phyloP scores from a whole-genome alignment of 768 basidiomycete species.

The Aureoboletus auriporus region DNA sequence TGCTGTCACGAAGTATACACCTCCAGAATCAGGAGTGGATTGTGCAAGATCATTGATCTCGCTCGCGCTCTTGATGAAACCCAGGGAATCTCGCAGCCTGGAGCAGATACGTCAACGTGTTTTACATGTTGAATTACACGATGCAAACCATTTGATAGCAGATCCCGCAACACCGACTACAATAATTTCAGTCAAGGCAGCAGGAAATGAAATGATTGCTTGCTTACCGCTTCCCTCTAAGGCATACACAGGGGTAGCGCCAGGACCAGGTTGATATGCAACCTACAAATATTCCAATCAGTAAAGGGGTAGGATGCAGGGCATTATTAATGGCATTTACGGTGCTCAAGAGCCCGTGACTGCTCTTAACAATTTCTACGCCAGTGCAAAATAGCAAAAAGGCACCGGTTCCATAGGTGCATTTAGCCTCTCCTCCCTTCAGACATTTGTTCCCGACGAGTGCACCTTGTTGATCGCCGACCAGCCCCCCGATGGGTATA shows the following conservation, averaged over 20 bases:
- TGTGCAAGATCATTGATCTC: slow-evolving; percentile 86
- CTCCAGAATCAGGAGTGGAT: slow-evolving; percentile 74
- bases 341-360: slow-evolving; percentile 85
- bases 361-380: slow-evolving; percentile 76
- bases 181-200: neutral
- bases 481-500: slow-evolving; percentile 84
- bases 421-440: slow-evolving; percentile 89
- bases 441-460: slow-evolving; percentile 96
- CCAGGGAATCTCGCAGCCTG: slow-evolving; percentile 87
- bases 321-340: slow-evolving; percentile 35
- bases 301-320: neutral
- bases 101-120: neutral
- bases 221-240: slow-evolving; percentile 90
- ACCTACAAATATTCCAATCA: slow-evolving; percentile 43
- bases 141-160: slow-evolving; percentile 79
- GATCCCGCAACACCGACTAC: slow-evolving; percentile 91
- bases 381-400: slow-evolving; percentile 97
- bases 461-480: slow-evolving; percentile 98
- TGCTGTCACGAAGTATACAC: slow-evolving; percentile 94
- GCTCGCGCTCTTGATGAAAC: slow-evolving; percentile 69
- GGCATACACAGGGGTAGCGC: slow-evolving; percentile 81
- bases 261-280: slow-evolving; percentile 83
- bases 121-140: neutral
- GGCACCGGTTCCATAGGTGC: slow-evolving; percentile 96
- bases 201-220: neutral